Base-by-base conservation (phyloP, 2,329 filamentous ascomycete species). In the Cadophora sp. region DNA sequence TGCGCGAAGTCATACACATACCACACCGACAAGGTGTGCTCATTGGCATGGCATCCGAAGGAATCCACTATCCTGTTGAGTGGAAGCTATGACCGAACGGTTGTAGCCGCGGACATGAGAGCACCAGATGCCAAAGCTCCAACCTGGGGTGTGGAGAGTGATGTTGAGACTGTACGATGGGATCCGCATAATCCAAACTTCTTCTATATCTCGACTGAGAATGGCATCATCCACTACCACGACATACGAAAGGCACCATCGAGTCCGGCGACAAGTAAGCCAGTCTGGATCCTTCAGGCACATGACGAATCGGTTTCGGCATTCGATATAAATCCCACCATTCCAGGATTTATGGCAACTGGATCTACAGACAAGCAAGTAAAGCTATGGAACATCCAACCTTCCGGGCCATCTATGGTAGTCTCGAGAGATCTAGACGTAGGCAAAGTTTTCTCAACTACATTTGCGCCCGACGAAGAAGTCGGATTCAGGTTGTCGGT, bases 1-100 rank as follows among this genome's bases (percentile, higher is more conserved):
- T 97, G 94, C 80, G 96, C 96, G 75, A 96, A 97, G 82, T 97
- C 94, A 53, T 99, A 99, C 84, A 86, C 88, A 18, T 93, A 97
- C 81, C 96, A 99, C 82, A 97, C 93, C 43, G 96, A 97, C 84
- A 99, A 99, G 83, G 94, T 98, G 72, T 99, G 94, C 85, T 93
- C 95, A 24, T 83, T 99, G 65, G 91, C 95, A 72, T 99, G 96
- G 96, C 93, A 98, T 82, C 87, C 92, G 0, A 87, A 85, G 51
- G 92, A 97, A 79, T 89, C 94, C 2, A 97, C 96, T 0, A 89
- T 97, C 22, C 85, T 99, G 27, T 85, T 99, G 67, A 97, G 91
- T 75, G 96, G 96, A 68, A 96, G 93, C 77, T 99, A 98, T 81
- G 96, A 99, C 80, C 89, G 94, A 71, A 98, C 94, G 3, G 86